A percentile compares a stretch with the other conserved stretches of the same genome.
phyloP scores from a whole-genome alignment of 257 asterid species.

The Buddleja alternifolia region DNA sequence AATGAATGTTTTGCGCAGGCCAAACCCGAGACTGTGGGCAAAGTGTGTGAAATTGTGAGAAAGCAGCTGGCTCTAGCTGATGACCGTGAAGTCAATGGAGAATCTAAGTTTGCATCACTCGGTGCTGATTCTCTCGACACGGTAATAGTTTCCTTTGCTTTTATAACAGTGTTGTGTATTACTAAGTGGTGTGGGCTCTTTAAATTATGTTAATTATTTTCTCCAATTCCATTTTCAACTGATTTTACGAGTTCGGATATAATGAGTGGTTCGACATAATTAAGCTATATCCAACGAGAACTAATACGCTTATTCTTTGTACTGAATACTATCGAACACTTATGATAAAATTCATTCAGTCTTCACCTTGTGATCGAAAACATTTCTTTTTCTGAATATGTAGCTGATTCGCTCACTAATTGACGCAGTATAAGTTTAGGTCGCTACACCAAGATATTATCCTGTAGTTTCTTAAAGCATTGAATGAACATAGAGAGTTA shows the following conservation, averaged over 20 bases:
- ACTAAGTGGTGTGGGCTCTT: background rate
- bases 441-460: background rate
- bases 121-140: conserved; percentile 99
- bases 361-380: background rate
- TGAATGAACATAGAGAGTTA: too few relatives aligned
- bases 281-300: background rate
- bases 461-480: background rate
- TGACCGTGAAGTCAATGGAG: conserved; percentile 62
- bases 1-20: conserved; percentile 57
- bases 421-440: background rate
- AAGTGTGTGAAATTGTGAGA: conserved; percentile 81
- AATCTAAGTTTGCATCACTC: conserved; percentile 70
- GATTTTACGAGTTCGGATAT: background rate
- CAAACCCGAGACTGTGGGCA: conserved; percentile 79
- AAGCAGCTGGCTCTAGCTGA: conserved; percentile 85
- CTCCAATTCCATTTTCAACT: background rate
- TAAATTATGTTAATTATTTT: background rate
- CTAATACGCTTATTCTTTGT: background rate
- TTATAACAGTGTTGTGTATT: background rate
- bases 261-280: background rate
- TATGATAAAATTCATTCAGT: background rate
- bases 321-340: background rate
- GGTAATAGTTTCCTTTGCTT: conserved; percentile 39
- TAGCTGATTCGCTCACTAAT: background rate
- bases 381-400: background rate